phyloP scores from a whole-genome alignment of 805 yeast genomes.

The Metschnikowia hibisci region DNA sequence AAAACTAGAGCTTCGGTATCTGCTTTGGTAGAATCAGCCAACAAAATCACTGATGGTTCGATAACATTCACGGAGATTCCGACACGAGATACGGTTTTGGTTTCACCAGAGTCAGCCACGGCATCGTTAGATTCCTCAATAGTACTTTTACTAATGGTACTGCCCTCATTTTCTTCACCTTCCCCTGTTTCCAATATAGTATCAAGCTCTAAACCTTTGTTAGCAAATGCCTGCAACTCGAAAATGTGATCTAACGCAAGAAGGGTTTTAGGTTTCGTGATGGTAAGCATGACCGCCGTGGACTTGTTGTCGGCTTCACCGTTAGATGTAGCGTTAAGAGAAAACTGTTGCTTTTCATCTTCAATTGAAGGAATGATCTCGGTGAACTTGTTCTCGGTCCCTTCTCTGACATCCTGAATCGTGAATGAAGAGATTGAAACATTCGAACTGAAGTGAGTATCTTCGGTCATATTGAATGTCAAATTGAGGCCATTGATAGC shows the following conservation, averaged over 20 bases:
- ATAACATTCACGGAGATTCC: slow-evolving; percentile 66
- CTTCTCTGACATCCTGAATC: slow-evolving; percentile 67
- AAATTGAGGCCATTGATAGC: slow-evolving; percentile 58
- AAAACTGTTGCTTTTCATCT: slow-evolving; percentile 66
- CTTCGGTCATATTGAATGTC: slow-evolving; percentile 46
- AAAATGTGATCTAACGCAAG: slow-evolving; percentile 83
- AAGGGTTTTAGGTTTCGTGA: slow-evolving; percentile 78
- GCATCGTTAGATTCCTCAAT: not conserved
- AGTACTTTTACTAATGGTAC: not conserved
- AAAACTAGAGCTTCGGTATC: slow-evolving; percentile 87
- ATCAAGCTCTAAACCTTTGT: slow-evolving; percentile 40
- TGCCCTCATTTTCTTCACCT: slow-evolving; percentile 11
- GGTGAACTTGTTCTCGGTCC: slow-evolving; percentile 64
- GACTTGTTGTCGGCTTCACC: slow-evolving; percentile 37
- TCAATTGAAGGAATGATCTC: slow-evolving; percentile 73
- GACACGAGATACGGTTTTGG: slow-evolving; percentile 18
- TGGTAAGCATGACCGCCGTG: slow-evolving; percentile 51
- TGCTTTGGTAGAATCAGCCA: slow-evolving; percentile 70
- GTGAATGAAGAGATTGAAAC: slow-evolving; percentile 68
- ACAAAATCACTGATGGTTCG: slow-evolving; percentile 69
- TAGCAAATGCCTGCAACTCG: slow-evolving; percentile 65
- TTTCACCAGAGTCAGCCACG: not conserved
- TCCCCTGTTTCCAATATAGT: slow-evolving; percentile 15
- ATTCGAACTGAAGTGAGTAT: slow-evolving; percentile 56
- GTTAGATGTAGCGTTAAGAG: slow-evolving; percentile 47